Percentiles rank a stretch among this genome's conserved stretches.
These are phyloP conservation scores for Clavispora phyllophila DNA, from an alignment of 805 yeast species.

Conservation along the genomic window DNA sequence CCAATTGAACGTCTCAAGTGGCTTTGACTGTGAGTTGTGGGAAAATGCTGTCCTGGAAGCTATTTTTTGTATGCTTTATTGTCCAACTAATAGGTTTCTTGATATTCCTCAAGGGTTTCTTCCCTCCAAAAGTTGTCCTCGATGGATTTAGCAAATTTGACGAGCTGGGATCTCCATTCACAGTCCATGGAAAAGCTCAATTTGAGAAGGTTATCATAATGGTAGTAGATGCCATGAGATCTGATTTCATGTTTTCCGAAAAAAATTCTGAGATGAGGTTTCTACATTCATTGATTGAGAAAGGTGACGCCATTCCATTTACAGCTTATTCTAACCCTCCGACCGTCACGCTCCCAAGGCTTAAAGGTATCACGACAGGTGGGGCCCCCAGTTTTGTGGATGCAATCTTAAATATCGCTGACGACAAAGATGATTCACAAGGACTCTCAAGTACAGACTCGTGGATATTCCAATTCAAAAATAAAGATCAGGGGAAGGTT, in stretches of 20 bases:
- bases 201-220: conserved; percentile 71
- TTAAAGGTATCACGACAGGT: conserved; percentile 92
- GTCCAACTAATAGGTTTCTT: conserved; percentile 43
- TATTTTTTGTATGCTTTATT: conserved; percentile 3
- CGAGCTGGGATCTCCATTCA: conserved; percentile 14
- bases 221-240: conserved; percentile 89
- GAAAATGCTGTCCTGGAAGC: background rate
- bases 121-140: conserved; percentile 80
- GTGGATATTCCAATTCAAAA: conserved; percentile 69
- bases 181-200: conserved; percentile 26
- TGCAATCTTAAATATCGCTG: conserved; percentile 91
- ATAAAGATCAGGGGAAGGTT: conserved; percentile 27
- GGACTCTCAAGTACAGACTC: conserved; percentile 73
- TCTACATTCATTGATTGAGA: conserved; percentile 58
- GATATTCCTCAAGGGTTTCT: conserved; percentile 76
- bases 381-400: conserved; percentile 91
- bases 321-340: conserved; percentile 95
- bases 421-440: conserved; percentile 71
- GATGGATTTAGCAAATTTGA: conserved; percentile 47
- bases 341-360: conserved; percentile 90
- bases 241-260: conserved; percentile 75
- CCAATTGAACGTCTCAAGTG: no score
- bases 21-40: background rate
- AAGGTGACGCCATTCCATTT: conserved; percentile 75
- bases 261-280: conserved; percentile 56